phyloP scores from a whole-genome alignment of 257 asterid species.

The Euphrasia confusa region DNA sequence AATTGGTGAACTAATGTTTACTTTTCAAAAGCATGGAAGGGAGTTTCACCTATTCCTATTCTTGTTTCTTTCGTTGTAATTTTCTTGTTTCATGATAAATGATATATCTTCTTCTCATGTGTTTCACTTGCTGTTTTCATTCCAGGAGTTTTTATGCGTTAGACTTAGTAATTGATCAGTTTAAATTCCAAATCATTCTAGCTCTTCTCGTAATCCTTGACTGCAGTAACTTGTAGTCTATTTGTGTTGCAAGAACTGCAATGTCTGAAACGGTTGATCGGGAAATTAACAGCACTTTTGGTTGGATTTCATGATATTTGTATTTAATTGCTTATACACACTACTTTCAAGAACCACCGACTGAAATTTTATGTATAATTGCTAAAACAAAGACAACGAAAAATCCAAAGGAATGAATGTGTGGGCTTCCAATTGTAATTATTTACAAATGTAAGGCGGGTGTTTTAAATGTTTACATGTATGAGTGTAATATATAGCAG shows the following conservation, averaged over 20 bases:
- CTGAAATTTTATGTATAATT: too few species aligned
- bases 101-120: background rate
- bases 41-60: background rate
- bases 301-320: too few species aligned
- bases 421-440: too few species aligned
- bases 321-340: too few species aligned
- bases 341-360: too few species aligned
- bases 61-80: background rate
- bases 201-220: background rate
- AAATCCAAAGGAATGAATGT: too few species aligned
- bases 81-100: background rate
- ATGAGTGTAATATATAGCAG: too few species aligned
- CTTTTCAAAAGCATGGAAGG: background rate
- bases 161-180: background rate
- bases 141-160: background rate
- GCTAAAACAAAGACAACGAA: too few species aligned
- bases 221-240: background rate
- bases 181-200: background rate
- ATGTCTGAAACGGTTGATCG: too few species aligned
- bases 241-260: too few species aligned
- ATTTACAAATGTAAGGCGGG: background rate
- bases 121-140: background rate
- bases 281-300: too few species aligned
- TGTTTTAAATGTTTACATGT: too few species aligned
- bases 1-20: background rate